Evolutionary conservation across 1,284 basidiomycete genomes (phyloP), one percentile per base, ranked within the genome.

Genomic region (Malassezia pachydermatis): DNA sequence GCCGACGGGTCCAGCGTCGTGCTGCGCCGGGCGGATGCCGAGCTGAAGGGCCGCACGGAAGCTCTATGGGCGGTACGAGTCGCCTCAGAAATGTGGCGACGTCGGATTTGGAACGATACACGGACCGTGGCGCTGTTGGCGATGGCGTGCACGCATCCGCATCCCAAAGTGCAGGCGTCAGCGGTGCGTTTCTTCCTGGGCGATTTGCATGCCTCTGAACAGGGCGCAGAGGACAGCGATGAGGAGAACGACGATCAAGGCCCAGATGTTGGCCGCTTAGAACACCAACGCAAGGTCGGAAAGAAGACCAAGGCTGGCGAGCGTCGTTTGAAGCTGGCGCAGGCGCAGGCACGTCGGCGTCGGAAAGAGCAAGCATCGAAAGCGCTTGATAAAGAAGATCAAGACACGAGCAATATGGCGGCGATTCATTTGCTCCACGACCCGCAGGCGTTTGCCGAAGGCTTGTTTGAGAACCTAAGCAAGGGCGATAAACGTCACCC

Each of bases 111-210:
- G 89, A 84, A 80, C 48, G 94, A 98, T 70, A 79, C 83, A 2
- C 96, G 95, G 75, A 82, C 89, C 0, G 89, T 98, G 5, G 83
- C 90, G 5, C 92, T 99, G 61, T 79, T 95, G 48, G 82, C 88
- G 0, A 77, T 90, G 28, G 92, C 87, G 1, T 92, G 87, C 68
- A 88, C 90, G 72, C 92, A 99, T 72, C 89, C 92, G 7, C 81
- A 86, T 41, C 79, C 83, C 41, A 96, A 96, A 70, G 94, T 98
- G 1, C 92, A 96, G 72, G 88, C 83, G 53, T 89, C 88, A 0
- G 88, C 89, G 2, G 76, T 94, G n/a, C 88, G 96, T 74, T 99
- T 98, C 76, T 98, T 98, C 78, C 80, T 99, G 16, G 87, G 86
- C 51, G 69, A 71, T 41, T 54, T 70, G n/a, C 65, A 71, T 41